Conservation (phyloP, 805 yeast genomes). For the Zygoascus flipseniorum region DNA sequence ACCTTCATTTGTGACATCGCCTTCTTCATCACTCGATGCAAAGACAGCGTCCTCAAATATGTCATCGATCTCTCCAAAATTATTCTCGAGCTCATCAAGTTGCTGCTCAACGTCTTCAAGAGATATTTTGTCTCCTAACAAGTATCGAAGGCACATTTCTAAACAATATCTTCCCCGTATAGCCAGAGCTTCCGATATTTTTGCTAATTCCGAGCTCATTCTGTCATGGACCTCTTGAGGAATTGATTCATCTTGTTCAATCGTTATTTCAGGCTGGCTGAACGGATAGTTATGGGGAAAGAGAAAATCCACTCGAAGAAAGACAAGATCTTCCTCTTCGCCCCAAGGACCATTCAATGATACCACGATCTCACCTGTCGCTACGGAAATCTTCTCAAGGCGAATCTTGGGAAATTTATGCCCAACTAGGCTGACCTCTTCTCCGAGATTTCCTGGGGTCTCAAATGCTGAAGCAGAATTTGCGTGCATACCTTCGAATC, state of each 20-base stretch:
- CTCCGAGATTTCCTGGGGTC: conserved; percentile 63
- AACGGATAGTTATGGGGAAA: conserved; percentile 72
- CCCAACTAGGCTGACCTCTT: conserved; percentile 83
- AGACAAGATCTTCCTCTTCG: conserved; percentile 42
- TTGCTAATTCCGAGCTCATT: conserved; percentile 43
- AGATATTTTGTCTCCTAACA: conserved; percentile 58
- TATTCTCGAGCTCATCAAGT: conserved; percentile 3
- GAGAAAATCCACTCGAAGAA: conserved; percentile 58
- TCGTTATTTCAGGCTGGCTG: conserved; percentile 46
- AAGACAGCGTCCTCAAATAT: conserved; percentile 17
- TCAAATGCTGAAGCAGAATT: conserved; percentile 12
- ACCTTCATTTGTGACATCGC: not conserved
- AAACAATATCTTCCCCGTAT: conserved; percentile 57
- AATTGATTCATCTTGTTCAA: conserved; percentile 76
- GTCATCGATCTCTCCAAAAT: conserved; percentile 18
- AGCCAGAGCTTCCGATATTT: conserved; percentile 50
- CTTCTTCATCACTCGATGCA: conserved; percentile 6
- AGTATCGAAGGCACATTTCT: conserved; percentile 66
- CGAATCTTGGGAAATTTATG: conserved; percentile 79
- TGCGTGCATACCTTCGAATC: conserved; percentile 12
- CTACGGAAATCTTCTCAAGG: conserved; percentile 81
- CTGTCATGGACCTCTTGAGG: conserved; percentile 40
- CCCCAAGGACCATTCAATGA: conserved; percentile 81
- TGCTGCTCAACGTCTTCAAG: conserved; percentile 23
- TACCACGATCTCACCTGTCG: conserved; percentile 70